These are phyloP conservation scores for Rhizoclosmatium sp. DNA, from an alignment of 192 early-diverging fungal species.

Conservation along the genomic window DNA sequence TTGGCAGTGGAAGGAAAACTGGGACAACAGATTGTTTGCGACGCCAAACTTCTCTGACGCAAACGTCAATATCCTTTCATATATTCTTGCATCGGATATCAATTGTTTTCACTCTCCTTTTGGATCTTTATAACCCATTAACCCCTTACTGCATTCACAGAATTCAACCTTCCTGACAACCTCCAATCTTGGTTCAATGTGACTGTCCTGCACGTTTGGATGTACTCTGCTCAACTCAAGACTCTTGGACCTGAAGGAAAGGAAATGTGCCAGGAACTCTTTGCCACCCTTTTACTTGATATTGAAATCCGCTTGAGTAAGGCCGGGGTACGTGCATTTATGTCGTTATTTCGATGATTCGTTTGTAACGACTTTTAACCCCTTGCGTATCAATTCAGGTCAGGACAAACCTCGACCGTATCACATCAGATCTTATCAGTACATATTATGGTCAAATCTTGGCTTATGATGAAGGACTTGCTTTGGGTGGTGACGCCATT, in stretches of 20 bases:
- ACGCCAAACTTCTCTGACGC: too few relatives aligned
- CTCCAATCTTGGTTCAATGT: conserved; percentile 96
- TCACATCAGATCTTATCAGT: conserved; percentile 82
- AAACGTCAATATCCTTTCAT: too few relatives aligned
- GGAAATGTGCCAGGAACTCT: conserved; percentile 85
- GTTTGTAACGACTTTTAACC: background rate
- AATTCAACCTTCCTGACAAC: conserved; percentile 70
- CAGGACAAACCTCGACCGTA: conserved; percentile 73
- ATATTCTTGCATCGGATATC: too few relatives aligned
- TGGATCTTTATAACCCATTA: background rate
- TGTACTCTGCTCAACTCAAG: conserved; percentile 82
- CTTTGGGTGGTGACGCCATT: conserved; percentile 80
- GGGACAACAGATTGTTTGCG: too few relatives aligned
- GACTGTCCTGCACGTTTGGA: conserved; percentile 92
- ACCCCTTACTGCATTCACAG: conserved; percentile 9
- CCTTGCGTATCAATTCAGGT: conserved; percentile 17
- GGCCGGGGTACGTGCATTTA: conserved; percentile 68
- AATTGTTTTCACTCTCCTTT: background rate
- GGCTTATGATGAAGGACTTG: conserved; percentile 91
- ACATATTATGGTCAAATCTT: conserved; percentile 88
- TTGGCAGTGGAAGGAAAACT: too few relatives aligned
- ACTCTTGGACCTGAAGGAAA: conserved; percentile 61
- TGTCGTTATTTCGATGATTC: background rate
- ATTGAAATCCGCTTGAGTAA: conserved; percentile 83
- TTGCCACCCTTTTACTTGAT: conserved; percentile 88